Evolutionary conservation across 2,329 filamentous ascomycete species (phyloP).

Genomic region (Coniochaeta sp.): DNA sequence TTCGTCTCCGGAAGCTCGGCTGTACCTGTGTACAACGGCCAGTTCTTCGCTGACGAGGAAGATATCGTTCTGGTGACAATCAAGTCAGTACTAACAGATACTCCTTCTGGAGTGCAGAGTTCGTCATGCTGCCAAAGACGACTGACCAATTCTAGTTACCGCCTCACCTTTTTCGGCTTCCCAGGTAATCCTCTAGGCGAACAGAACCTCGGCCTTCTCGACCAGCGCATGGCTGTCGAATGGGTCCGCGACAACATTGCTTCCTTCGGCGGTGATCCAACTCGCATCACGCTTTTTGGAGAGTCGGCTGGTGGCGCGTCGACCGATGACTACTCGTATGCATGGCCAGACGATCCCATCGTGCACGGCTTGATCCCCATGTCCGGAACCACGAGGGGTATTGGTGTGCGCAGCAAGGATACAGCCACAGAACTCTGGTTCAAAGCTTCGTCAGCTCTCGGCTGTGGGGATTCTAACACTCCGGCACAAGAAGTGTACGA

Average conservation of each 20-base stretch:
- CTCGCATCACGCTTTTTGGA: constrained; percentile 31
- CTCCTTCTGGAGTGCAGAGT: too few relatives aligned
- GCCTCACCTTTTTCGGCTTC: constrained; percentile 33
- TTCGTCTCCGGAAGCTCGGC: constrained; percentile 22
- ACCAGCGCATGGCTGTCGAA: constrained; percentile 41
- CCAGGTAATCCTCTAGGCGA: constrained; percentile 19
- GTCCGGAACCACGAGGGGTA: constrained; percentile 36
- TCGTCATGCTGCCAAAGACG: neutral
- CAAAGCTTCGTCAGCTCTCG: constrained; percentile 25
- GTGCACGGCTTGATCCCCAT: constrained; percentile 33
- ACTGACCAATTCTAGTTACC: constrained; percentile 20
- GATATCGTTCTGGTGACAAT: constrained; percentile 37
- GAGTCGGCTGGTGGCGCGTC: constrained; percentile 35
- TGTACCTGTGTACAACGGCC: constrained; percentile 31
- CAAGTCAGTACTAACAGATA: constrained; percentile 17
- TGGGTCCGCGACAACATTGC: constrained; percentile 39
- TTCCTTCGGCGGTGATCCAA: constrained; percentile 35
- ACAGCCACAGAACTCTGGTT: constrained; percentile 33
- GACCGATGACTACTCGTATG: constrained; percentile 38
- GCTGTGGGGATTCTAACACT: constrained; percentile 25
- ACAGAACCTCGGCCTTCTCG: constrained; percentile 37
- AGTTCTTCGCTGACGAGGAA: constrained; percentile 31
- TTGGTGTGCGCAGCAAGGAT: constrained; percentile 26
- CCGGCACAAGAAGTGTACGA: constrained; percentile 24
- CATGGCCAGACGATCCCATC: constrained; percentile 39